Base-by-base conservation (phyloP, 2,329 filamentous ascomycete species). In the Pseudogymnoascus sp. region DNA sequence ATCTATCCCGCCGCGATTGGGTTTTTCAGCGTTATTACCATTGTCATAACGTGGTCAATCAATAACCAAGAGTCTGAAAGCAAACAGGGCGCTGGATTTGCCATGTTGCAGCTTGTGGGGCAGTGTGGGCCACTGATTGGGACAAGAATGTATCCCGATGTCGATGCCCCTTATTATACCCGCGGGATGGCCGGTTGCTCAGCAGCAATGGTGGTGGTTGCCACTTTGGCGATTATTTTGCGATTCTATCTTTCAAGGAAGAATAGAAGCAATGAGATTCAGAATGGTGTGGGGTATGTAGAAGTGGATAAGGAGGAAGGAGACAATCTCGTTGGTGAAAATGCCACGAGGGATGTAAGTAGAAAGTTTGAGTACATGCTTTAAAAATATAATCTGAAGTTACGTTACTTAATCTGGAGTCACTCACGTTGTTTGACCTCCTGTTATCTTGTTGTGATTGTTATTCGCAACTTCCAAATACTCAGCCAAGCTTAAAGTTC, bases 1-100 rank as follows among this genome's bases (percentile, higher is more conserved):
- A 80, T 96, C 6, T 96, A 88, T 71, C 90, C 90, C 0, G 90
- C 91, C 1, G 82, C 86, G 1, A 77, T 85, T 0, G 91, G 91
- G 3, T 94, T 96, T 74, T 93, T 96, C 77, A 86, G 83, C 63
- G 88, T 90, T 18, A 88, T 96, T 62, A 91, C 90, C 0, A 80
- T 96, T 33, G 87, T 92, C 66, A 89, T 96, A 61, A 88, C 90
- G 1, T 96, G 91, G 91, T 90, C 83, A 36, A 83, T 96, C 69
- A 95, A 96, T 71, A 96, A 96, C 72, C 89, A 94, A 70, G 76
- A 81, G 60, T 84, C 79, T 11, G 83, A 86, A 64, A 83, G 82
- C 59, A 82, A 84, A 6, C 88, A 89, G 66, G 90, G 90, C 0
- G 84, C 84, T 1, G 90, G 88, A 1, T 89, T 96, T 68, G 90